These are phyloP conservation scores for Botryosphaeria dothidea DNA, from an alignment of 2,329 filamentous ascomycete species.

Conservation along the genomic window DNA sequence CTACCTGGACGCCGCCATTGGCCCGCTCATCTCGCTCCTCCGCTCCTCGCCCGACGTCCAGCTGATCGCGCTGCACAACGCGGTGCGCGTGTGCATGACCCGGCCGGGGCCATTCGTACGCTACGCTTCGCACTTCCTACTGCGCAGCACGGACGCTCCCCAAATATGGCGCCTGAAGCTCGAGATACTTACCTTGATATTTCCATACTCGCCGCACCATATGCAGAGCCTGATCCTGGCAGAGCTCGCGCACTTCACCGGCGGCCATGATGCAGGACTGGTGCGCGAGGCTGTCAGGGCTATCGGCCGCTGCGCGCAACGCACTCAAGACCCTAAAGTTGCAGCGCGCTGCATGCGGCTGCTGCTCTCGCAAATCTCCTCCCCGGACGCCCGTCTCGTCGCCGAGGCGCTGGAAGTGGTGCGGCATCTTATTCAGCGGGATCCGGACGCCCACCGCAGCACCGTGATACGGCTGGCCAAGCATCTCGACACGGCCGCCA, in stretches of 20 bases:
- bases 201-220: constrained; percentile 74
- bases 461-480: constrained; percentile 89
- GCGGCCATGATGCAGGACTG: constrained; percentile 70
- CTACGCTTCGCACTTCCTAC: constrained; percentile 86
- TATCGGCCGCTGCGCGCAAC: constrained; percentile 90
- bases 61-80: constrained; percentile 88
- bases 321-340: constrained; percentile 59
- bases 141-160: constrained; percentile 75
- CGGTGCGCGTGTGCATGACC: constrained; percentile 84
- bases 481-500: constrained; percentile 84
- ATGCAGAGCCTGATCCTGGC: constrained; percentile 85
- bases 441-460: constrained; percentile 75
- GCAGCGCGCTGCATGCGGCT: constrained; percentile 79
- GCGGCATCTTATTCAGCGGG: constrained; percentile 90
- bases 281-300: constrained; percentile 89
- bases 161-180: constrained; percentile 90
- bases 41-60: constrained; percentile 85
- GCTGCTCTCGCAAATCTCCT: constrained; percentile 83
- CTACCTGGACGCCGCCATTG: constrained; percentile 73
- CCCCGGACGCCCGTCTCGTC: constrained; percentile 81
- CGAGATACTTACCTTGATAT: constrained; percentile 86
- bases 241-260: constrained; percentile 92
- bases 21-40: constrained; percentile 82
- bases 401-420: constrained; percentile 95
- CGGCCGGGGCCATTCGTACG: constrained; percentile 80